Evolutionary conservation across 2,329 filamentous ascomycete species (phyloP), one percentile per base, ranked within the genome.

Genomic region (Colletotrichum orbiculare): DNA sequence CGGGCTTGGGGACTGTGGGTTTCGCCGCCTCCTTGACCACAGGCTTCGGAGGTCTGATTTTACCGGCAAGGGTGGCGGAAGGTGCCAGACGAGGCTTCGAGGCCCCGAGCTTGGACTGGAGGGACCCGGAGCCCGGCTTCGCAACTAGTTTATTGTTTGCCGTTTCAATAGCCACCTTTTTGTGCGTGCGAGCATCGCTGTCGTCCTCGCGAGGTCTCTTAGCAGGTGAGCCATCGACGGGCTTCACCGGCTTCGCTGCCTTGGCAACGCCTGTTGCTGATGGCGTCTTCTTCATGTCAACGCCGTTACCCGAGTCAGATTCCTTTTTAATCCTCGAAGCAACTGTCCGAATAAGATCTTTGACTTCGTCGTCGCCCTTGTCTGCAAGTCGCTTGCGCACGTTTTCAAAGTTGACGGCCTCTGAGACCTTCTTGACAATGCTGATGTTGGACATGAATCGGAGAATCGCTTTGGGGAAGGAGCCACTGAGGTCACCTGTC

Each of bases 391-490:
- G 83, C 66, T 87, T 87, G 45, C 88, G 82, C 13, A 91, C 85
- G 59, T 85, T 87, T 62, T 87, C 84, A 60, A 93, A 85, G 71
- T 91, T 91, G 45, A 88, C 85, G 66, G 85, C 88, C 68, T 89
- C 85, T 46, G 88, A 78, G 41, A 88, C 87, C 68, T 84, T 86
- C 53, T 83, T 87, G 46, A 89, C 83, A 63, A 89, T 89, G 41
- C 85, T 87, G 63, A 88, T 87, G 60, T 83, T 78, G 6, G 87
- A 84, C 74, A 93, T 83, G 38, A 92, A 81, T 55, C 85, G 79
- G 15, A 89, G 78, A n/a, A 86, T 76, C 15, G 83, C 81, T 68
- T 85, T 85, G n/a, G 85, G 81, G 12, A 87, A 74, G 67, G 82
- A 81, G 7, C 84, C 83, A 35, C 80, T 81, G 70, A 83, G 86